Conservation (phyloP, 1,139 yeast genomes). For the Geotrichum citri-aurantii region DNA sequence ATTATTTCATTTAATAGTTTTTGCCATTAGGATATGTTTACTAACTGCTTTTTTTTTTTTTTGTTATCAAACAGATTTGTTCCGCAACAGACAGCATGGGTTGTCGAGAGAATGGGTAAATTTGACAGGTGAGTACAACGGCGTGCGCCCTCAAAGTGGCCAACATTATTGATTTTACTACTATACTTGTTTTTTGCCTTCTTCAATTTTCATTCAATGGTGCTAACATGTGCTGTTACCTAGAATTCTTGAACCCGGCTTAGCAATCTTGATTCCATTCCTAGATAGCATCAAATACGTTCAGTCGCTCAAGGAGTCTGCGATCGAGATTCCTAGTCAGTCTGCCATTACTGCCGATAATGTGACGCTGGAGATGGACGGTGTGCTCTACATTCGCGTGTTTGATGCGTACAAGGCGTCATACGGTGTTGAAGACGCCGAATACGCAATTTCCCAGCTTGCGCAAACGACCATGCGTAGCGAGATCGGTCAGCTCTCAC, state of each 20-base stretch:
- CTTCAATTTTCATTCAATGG: too few species aligned
- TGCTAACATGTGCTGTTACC: not conserved
- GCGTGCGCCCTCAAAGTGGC: not conserved
- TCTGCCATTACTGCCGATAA: constrained; percentile 83
- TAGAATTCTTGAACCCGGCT: constrained; percentile 65
- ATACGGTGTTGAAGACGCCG: constrained; percentile 84
- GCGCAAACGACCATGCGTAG: constrained; percentile 91
- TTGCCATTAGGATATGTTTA: not conserved
- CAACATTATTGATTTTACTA: too few species aligned
- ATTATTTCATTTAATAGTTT: not conserved
- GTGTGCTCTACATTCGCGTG: constrained; percentile 71
- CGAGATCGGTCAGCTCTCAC: constrained; percentile 75
- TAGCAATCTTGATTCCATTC: constrained; percentile 66
- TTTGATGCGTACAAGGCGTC: constrained; percentile 80
- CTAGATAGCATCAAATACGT: constrained; percentile 75
- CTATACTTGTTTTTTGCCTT: too few species aligned
- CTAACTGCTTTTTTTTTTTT: not conserved
- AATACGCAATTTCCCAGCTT: constrained; percentile 75
- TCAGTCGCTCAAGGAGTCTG: constrained; percentile 74
- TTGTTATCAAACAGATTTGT: constrained; percentile 44
- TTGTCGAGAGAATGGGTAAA: constrained; percentile 88
- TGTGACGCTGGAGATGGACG: constrained; percentile 79
- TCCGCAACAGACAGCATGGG: constrained; percentile 89
- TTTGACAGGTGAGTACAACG: constrained; percentile 44
- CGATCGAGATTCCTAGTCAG: constrained; percentile 78